phyloP scores from a whole-genome alignment of 1,139 yeast genomes.

The Lodderomyces metapsilosis region DNA sequence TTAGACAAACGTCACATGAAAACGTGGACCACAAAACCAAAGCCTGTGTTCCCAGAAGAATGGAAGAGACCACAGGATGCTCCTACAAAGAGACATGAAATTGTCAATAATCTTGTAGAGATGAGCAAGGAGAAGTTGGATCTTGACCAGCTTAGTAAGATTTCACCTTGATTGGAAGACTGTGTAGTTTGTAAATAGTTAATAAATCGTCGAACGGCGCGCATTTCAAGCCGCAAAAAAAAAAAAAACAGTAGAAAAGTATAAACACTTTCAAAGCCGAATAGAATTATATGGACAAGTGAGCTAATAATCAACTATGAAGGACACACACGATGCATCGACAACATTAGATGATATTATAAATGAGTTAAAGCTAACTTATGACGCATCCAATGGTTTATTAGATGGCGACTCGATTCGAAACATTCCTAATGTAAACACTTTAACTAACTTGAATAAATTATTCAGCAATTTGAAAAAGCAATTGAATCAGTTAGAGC shows the following conservation, averaged over 20 bases:
- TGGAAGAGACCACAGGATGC: slow-evolving; percentile 85
- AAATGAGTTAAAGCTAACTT: slow-evolving; percentile 50
- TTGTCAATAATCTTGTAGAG: slow-evolving; percentile 36
- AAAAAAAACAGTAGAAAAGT: slow-evolving; percentile 4
- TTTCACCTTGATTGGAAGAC: slow-evolving; percentile 1
- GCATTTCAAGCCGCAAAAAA: background rate
- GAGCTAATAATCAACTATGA: slow-evolving; percentile 13
- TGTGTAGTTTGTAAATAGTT: background rate
- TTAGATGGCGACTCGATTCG: slow-evolving; percentile 58
- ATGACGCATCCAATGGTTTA: slow-evolving; percentile 58
- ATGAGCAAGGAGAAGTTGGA: slow-evolving; percentile 3
- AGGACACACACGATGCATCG: slow-evolving; percentile 33
- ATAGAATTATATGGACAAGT: too few species aligned
- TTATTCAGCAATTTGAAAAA: slow-evolving; percentile 47
- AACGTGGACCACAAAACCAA: slow-evolving; percentile 30
- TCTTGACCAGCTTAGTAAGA: slow-evolving; percentile 1
- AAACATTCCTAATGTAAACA: slow-evolving; percentile 44
- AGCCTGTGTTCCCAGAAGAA: slow-evolving; percentile 64
- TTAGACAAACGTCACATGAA: slow-evolving; percentile 72
- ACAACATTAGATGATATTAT: slow-evolving; percentile 52
- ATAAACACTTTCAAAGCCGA: background rate
- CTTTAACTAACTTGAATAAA: slow-evolving; percentile 46
- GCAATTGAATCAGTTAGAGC: slow-evolving; percentile 48
- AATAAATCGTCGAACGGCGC: background rate
- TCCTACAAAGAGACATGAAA: slow-evolving; percentile 37